These are phyloP conservation scores for Vairimorpha necatrix DNA, from an alignment of 371 early-diverging fungal species.

Conservation along the genomic window DNA sequence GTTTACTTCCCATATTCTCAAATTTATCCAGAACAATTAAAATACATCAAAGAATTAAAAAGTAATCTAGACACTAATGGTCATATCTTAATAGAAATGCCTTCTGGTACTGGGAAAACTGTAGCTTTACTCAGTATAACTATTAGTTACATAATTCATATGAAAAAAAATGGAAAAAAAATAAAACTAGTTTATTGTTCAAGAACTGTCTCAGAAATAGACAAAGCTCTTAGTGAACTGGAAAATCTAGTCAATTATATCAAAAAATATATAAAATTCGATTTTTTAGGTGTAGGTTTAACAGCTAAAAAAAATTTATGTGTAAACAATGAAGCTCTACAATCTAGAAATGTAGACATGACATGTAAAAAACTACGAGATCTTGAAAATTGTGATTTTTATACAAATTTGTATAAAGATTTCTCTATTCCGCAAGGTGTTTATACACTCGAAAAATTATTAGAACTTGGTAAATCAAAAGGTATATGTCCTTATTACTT, in stretches of 20 bases:
- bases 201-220: conserved; percentile 90
- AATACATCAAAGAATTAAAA: conserved; percentile 92
- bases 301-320: conserved; percentile 89
- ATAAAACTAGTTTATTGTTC: conserved; percentile 90
- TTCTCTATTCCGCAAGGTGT: conserved; percentile 78
- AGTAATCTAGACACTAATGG: conserved; percentile 81
- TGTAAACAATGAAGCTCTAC: conserved; percentile 72
- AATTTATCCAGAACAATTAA: conserved; percentile 97
- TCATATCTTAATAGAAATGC: conserved; percentile 94
- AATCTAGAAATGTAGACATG: conserved; percentile 30
- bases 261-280: conserved; percentile 65
- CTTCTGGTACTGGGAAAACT: conserved; percentile 98
- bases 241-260: conserved; percentile 81
- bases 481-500: conserved; percentile 88
- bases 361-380: conserved; percentile 34
- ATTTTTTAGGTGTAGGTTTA: conserved; percentile 85
- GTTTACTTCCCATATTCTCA: conserved; percentile 95
- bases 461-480: conserved; percentile 70
- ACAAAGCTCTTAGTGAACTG: conserved; percentile 91
- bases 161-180: conserved; percentile 30
- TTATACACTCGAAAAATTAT: conserved; percentile 86
- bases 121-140: conserved; percentile 86
- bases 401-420: conserved; percentile 68
- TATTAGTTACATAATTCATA: conserved; percentile 72
- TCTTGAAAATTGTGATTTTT: conserved; percentile 48